A percentile compares a stretch with the other conserved stretches of the same genome.
Conservation (phyloP, 805 yeast species). For the Yarrowia phangngaensis region DNA sequence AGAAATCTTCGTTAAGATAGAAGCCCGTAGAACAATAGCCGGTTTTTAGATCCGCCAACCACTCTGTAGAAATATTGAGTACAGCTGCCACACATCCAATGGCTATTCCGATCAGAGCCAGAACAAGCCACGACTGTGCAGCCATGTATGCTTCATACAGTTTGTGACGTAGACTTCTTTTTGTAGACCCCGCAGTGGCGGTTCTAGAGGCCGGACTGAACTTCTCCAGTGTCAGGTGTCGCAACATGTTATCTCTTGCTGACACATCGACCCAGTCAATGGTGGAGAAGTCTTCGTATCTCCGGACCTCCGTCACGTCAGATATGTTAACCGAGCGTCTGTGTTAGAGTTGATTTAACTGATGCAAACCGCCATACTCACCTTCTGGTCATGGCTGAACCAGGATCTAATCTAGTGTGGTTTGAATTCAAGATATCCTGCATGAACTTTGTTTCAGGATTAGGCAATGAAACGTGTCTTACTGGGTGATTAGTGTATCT, state of each 20-base stretch:
- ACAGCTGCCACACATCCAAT: constrained; percentile 84
- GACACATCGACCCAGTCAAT: constrained; percentile 62
- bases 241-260: constrained; percentile 36
- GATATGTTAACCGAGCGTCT: constrained; percentile 20
- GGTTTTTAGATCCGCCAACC: constrained; percentile 70
- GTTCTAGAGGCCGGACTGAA: constrained; percentile 22
- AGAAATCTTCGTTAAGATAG: constrained; percentile 67
- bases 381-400: constrained; percentile 14
- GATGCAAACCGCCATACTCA: not conserved
- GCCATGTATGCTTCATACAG: constrained; percentile 33
- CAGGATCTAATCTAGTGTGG: no score
- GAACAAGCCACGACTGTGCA: constrained; percentile 64
- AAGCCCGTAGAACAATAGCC: constrained; percentile 75
- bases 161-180: constrained; percentile 21
- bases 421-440: not conserved
- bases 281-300: constrained; percentile 49
- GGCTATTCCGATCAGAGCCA: constrained; percentile 67
- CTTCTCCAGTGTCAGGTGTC: constrained; percentile 31
- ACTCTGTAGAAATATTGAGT: constrained; percentile 77
- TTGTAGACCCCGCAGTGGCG: constrained; percentile 29
- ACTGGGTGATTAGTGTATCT: no score
- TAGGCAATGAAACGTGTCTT: no score
- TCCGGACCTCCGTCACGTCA: constrained; percentile 40
- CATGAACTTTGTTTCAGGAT: constrained; percentile 15
- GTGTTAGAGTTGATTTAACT: not conserved